Evolutionary conservation across 2,329 filamentous ascomycete species (phyloP).

Genomic region (Xenoacremonium recifei): DNA sequence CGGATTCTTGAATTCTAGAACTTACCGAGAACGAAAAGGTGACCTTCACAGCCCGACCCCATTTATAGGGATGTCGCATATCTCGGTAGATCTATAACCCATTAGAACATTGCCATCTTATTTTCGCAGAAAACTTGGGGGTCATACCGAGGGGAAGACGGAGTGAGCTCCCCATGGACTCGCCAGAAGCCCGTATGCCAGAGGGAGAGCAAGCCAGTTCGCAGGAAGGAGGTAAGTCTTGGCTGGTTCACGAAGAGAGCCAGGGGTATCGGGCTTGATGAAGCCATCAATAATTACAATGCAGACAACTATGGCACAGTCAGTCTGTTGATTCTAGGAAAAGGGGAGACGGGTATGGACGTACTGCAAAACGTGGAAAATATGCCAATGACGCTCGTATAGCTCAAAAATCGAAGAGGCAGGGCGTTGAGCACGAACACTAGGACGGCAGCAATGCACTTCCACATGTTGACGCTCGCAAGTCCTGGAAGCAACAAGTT

Average conservation of each 20-base stretch:
- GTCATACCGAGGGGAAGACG: constrained; percentile 72
- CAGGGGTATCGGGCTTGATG: constrained; percentile 73
- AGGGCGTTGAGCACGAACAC: constrained; percentile 82
- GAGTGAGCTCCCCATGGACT: constrained; percentile 65
- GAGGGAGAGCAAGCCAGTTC: constrained; percentile 82
- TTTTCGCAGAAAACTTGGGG: neutral
- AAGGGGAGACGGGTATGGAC: constrained; percentile 35
- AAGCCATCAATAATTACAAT: constrained; percentile 86
- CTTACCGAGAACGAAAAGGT: constrained; percentile 83
- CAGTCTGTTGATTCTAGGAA: constrained; percentile 3
- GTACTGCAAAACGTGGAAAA: constrained; percentile 83
- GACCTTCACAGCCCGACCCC: constrained; percentile 68
- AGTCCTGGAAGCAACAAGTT: constrained; percentile 72
- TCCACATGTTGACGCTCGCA: constrained; percentile 70
- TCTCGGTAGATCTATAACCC: constrained; percentile 62
- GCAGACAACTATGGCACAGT: constrained; percentile 74
- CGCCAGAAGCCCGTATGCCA: constrained; percentile 89
- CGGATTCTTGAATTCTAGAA: too few species aligned
- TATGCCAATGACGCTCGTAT: constrained; percentile 92
- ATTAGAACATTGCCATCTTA: neutral
- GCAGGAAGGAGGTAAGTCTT: constrained; percentile 77
- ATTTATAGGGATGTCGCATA: constrained; percentile 77
- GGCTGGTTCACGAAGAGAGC: constrained; percentile 80
- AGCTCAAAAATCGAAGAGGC: constrained; percentile 78
- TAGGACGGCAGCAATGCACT: constrained; percentile 75